Evolutionary conservation across 179 eudicot species (phyloP).

Genomic region (Kewa caespitosa): DNA sequence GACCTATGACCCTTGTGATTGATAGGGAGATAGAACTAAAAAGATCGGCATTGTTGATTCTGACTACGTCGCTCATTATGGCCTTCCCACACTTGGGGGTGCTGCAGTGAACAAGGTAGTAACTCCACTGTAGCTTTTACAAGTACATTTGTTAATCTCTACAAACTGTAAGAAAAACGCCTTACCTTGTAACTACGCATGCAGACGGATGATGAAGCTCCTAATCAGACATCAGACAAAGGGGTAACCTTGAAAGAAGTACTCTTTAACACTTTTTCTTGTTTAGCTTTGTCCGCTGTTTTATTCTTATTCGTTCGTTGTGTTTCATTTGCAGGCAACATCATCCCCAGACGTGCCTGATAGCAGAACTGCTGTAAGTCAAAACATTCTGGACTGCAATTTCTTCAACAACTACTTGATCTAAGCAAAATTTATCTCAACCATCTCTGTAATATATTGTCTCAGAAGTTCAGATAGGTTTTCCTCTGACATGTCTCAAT

Average conservation of each 20-base stretch:
- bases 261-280: constrained; percentile 2
- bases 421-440: background rate
- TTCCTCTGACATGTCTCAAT: too few relatives aligned
- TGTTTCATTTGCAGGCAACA: constrained; percentile 34
- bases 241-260: constrained; percentile 15
- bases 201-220: constrained; percentile 29
- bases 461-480: background rate
- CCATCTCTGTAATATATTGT: background rate
- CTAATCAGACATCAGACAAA: constrained; percentile 20
- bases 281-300: background rate
- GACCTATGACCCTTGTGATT: constrained; percentile 9
- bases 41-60: constrained; percentile 66
- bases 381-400: background rate
- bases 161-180: background rate
- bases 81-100: constrained; percentile 65
- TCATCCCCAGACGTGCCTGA: constrained; percentile 29
- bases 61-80: constrained; percentile 56
- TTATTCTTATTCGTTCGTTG: background rate
- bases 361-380: constrained; percentile 43
- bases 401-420: background rate
- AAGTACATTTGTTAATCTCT: background rate
- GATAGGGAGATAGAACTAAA: constrained; percentile 53
- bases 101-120: constrained; percentile 36
- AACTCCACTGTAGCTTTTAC: too few relatives aligned
- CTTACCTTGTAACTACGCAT: background rate